Evolutionary conservation across 768 basidiomycete species (phyloP).

Genomic region (Amanita pseudoporphyria): DNA sequence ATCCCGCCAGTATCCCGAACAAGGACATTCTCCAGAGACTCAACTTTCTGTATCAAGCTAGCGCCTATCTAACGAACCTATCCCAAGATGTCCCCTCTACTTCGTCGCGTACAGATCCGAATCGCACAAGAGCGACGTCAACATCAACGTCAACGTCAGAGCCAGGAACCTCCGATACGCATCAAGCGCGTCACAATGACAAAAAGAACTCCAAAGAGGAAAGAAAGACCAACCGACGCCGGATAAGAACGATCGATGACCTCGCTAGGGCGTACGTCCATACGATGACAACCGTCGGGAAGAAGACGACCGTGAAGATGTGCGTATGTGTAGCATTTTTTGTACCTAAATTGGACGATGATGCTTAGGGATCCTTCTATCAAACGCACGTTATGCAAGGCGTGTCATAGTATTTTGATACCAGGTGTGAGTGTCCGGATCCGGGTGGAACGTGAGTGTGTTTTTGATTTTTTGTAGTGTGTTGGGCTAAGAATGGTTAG

Average conservation of each 20-base stretch:
- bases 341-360: too few species aligned
- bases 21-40: slow-evolving; percentile 74
- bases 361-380: too few species aligned
- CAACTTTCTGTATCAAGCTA: slow-evolving; percentile 81
- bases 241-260: slow-evolving; percentile 29
- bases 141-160: background rate
- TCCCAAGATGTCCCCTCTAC: slow-evolving; percentile 6
- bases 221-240: slow-evolving; percentile 20
- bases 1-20: slow-evolving; percentile 48
- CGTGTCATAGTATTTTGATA: too few species aligned
- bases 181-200: background rate
- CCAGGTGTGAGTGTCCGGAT: too few species aligned
- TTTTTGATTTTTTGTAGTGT: too few species aligned
- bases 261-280: slow-evolving; percentile 56
- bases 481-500: too few species aligned
- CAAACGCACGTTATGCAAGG: too few species aligned
- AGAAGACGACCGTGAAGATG: slow-evolving; percentile 74
- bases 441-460: too few species aligned
- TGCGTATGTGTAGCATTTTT: slow-evolving; percentile 22
- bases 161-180: background rate
- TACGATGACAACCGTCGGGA: slow-evolving; percentile 60
- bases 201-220: slow-evolving; percentile 13
- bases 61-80: slow-evolving; percentile 41
- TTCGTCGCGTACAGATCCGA: too few species aligned
- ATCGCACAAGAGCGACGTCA: too few species aligned